Evolutionary conservation across 805 yeast genomes (phyloP), one percentile per base, ranked within the genome.

Genomic region (Brettanomyces custersianus): DNA sequence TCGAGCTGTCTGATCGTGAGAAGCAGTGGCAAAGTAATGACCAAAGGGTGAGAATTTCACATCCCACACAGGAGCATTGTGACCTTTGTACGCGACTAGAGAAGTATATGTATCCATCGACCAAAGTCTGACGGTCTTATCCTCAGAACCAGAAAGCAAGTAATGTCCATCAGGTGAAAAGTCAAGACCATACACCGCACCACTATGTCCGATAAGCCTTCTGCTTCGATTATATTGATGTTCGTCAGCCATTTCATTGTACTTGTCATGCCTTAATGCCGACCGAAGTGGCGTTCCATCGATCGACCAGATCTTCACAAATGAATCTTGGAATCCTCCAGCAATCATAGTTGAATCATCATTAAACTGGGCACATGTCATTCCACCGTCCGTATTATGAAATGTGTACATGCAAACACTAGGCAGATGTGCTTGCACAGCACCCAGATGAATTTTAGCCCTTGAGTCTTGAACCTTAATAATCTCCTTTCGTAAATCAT

Each of bases 371-470:
- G 90, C 54, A 34, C 87, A 75, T n/a, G 94, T 83, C 69, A 92
- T 65, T 42, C 83, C 94, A 45, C 81, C 80, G 54, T 85, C 80
- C 9, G 96, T 84, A 60, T 92, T 92, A 65, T 92, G 98, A 63
- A 92, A 88, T 1, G 97, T 90, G 64, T 92, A 92, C 95, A 90
- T 85, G 59, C 97, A 92, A 24, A 90, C 95, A 38, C 94, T 82
- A 17, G 98, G 98, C 19, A 90, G 73, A 17, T 86, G 66, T 4
- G 94, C 81, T 59, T 83, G 95, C 22, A 72, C 59, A 4, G 79
- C 66, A 18, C 77, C 83, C 35, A 90, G 55, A 45, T 66, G 71
- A 40, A 90, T 76, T 43, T 80, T 74, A 23, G 83, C 73, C 40
- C 95, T 68, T 7, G 90, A 75, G 57, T 90, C 97, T 49, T 77